Percentiles rank a stretch among this genome's conserved stretches.
phyloP scores from a whole-genome alignment of 1,284 basidiomycete genomes.

The Hemileia vastatrix region DNA sequence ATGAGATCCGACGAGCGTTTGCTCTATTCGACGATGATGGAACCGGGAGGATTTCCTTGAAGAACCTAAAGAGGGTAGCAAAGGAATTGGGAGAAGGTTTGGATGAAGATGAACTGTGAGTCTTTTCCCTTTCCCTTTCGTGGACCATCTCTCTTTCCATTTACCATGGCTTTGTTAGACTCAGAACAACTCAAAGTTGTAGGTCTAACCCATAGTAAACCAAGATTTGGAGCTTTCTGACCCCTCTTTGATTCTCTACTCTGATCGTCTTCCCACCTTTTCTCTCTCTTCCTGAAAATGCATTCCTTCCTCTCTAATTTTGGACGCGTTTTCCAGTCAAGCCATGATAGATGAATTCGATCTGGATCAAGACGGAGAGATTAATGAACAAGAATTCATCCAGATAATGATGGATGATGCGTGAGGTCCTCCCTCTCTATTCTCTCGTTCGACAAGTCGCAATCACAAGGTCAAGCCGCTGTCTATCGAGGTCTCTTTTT shows the following conservation, averaged over 20 bases:
- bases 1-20: slow-evolving; percentile 42
- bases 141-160: no score
- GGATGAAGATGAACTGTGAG: slow-evolving; percentile 40
- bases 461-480: no score
- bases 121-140: not conserved
- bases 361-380: slow-evolving; percentile 43
- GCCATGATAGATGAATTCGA: slow-evolving; percentile 45
- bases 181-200: no score
- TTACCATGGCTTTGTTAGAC: no score
- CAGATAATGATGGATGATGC: slow-evolving; percentile 46
- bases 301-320: not conserved
- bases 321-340: slow-evolving; percentile 25
- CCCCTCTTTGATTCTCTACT: no score
- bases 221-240: no score
- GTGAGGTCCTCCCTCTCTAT: not conserved
- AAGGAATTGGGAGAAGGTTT: slow-evolving; percentile 43
- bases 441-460: no score
- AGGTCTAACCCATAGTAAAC: no score
- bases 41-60: slow-evolving; percentile 38
- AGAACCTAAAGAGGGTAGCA: slow-evolving; percentile 41
- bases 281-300: not conserved
- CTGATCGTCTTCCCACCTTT: not conserved
- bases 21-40: slow-evolving; percentile 43
- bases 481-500: no score
- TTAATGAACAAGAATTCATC: slow-evolving; percentile 40